Conservation (phyloP, 2,329 filamentous ascomycete species). For the Trichocomaceae sp. region DNA sequence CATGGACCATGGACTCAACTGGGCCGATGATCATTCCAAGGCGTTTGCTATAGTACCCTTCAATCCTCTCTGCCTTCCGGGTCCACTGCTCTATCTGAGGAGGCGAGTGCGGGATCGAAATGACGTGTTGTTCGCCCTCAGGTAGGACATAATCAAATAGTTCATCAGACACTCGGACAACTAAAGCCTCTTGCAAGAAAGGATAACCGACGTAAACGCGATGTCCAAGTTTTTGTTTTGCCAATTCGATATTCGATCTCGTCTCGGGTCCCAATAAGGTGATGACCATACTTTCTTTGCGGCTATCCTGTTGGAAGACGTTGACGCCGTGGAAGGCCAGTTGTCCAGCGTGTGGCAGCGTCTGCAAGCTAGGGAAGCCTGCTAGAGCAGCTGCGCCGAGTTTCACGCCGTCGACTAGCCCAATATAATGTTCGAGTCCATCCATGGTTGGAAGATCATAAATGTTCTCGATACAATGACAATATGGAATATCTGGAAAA, state of each 20-base stretch:
- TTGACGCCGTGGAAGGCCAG: slow-evolving; percentile 84
- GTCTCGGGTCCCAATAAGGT: slow-evolving; percentile 70
- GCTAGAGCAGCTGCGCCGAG: slow-evolving; percentile 77
- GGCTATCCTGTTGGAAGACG: slow-evolving; percentile 91
- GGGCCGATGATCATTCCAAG: slow-evolving; percentile 79
- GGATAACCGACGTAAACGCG: slow-evolving; percentile 89
- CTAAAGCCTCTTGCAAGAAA: slow-evolving; percentile 88
- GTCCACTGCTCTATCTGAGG: slow-evolving; percentile 75
- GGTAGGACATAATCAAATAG: slow-evolving; percentile 79
- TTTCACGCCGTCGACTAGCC: slow-evolving; percentile 76
- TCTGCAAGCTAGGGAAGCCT: slow-evolving; percentile 86
- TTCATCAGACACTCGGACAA: slow-evolving; percentile 84
- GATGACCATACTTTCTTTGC: slow-evolving; percentile 93
- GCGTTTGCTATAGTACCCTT: slow-evolving; percentile 82
- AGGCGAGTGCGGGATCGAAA: slow-evolving; percentile 64
- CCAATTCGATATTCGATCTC: slow-evolving; percentile 63
- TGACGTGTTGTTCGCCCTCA: slow-evolving; percentile 57
- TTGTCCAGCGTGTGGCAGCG: slow-evolving; percentile 71
- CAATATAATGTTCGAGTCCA: slow-evolving; percentile 76
- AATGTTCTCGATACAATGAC: slow-evolving; percentile 90
- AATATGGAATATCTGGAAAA: slow-evolving; percentile 81
- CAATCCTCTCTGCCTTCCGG: slow-evolving; percentile 75
- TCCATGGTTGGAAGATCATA: slow-evolving; percentile 92
- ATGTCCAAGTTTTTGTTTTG: slow-evolving; percentile 73
- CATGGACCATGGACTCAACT: slow-evolving; percentile 83